Evolutionary conservation across 441 rosid species (phyloP), one percentile per base, ranked within the genome.

Genomic region (Adansonia rubrostipa): DNA sequence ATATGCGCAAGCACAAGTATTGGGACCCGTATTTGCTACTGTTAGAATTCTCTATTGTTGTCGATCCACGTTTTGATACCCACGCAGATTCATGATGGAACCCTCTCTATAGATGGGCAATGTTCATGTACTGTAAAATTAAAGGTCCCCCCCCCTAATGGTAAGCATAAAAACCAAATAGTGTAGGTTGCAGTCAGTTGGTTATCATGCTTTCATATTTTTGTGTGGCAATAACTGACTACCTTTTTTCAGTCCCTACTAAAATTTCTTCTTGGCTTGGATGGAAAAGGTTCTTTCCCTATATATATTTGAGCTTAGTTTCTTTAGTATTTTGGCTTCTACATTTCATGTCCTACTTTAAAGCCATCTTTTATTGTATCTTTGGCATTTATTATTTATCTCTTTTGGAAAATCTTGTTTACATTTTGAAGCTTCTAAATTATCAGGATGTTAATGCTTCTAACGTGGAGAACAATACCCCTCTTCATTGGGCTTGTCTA

Each of bases 401-500:
- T 42, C 67, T 64, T 3, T 0, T 17, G 19, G 66, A 66, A 11
- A 40, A 76, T 50, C 54, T 66, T 76, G 54, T 42, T 74, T 56
- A 54, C 63, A 36, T 77, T 67, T 75, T 57, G 54, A 42, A 73
- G 33, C 74, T 45, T 79, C 73, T 71, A 63, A 69, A 45, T 77
- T 36, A 66, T 78, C 85, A 93, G 98, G 97, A 93, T 76, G 77
- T 92, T 5, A 88, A 93, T 73, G 89, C 90, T 71, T 84, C 79
- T 68, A 96, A 96, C 61, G 85, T 64, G 60, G 98, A 96, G 87
- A 93, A 86, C 79, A 96, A 93, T 83, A 87, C 95, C 17, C 94
- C 99, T 64, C 91, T 92, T 77, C 99, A 96, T 76, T 93, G 93
- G 90, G 98, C 97, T 81, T 90, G 98, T 84, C 90, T 92, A 77